Base-by-base conservation (phyloP, 148 eudicot species). In the Cornus controversa region DNA sequence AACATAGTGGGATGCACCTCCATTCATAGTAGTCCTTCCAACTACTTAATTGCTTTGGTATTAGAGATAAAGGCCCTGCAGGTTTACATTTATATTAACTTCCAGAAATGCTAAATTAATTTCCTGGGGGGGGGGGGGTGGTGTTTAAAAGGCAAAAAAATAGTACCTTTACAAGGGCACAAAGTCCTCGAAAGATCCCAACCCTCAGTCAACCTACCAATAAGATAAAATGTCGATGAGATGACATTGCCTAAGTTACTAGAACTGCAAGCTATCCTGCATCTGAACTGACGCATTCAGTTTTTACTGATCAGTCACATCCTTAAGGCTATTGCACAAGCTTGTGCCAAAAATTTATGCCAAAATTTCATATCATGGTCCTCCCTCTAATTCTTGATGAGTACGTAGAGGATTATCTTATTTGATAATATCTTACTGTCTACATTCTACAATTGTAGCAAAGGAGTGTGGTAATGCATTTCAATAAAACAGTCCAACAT, bases 11-110 rank as follows among this genome's bases (percentile, higher is more conserved):
- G 62, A 96, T 88, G 73, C 87, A 75, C 83, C 99, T 91, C 99
- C 99, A 96, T 64, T 91, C 92, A 85, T 89, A 91, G 79, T 96
- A 96, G 26, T 93, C 92, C 87, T 88, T 83, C 99, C 99, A 96
- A 82, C 83, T 82, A 78, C 63, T 76, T 80, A 93, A 81, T 62
- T 74, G 86, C 79, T 85, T 77, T 1, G 89, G 79, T 79, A 85
- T 62, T 54, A 88, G 73, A 80, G 78, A 89, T 75, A 79, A 68
- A 66, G 98, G 97, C 58, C 80, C 99, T 93, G 92, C 84, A 81
- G 50, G 42, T 75, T 69, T 24, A 69, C 28, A 31, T 74, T 50
- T 75, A 77, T 50, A 85, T 60, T 60, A 60, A 50, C 18, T 50
- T 50, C 20, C 2, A 45, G 13, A 45, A 45, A 50, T 50, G 57